Conservation (phyloP, 2,329 filamentous ascomycete genomes). For the Biscogniauxia mediterranea region DNA sequence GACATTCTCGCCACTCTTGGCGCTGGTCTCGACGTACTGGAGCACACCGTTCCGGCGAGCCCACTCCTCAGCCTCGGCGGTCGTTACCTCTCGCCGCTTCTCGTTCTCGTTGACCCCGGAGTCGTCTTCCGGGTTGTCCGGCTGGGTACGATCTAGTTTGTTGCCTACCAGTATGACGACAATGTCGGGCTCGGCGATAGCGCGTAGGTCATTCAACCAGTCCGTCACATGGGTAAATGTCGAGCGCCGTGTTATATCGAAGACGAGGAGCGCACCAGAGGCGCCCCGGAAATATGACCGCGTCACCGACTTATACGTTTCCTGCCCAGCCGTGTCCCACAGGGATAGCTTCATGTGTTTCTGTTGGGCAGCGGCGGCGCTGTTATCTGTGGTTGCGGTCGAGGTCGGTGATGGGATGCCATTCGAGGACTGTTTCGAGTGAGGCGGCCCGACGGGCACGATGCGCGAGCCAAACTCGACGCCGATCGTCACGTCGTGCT, state of each 20-base stretch:
- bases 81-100: constrained; percentile 76
- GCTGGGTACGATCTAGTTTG: constrained; percentile 76
- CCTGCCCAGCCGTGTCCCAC: constrained; percentile 96
- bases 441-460: constrained; percentile 83
- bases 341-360: constrained; percentile 90
- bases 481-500: constrained; percentile 96
- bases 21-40: constrained; percentile 93
- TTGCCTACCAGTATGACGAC: constrained; percentile 94
- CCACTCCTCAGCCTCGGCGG: constrained; percentile 86
- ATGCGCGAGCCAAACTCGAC: constrained; percentile 95
- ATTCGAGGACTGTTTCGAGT: constrained; percentile 51
- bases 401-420: constrained; percentile 19
- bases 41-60: constrained; percentile 80
- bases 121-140: constrained; percentile 27
- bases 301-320: constrained; percentile 96
- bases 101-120: constrained; percentile 39
- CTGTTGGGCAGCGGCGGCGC: constrained; percentile 36
- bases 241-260: constrained; percentile 82
- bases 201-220: constrained; percentile 90
- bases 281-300: constrained; percentile 87
- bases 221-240: constrained; percentile 88
- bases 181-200: constrained; percentile 94
- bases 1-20: constrained; percentile 92
- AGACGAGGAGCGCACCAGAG: constrained; percentile 75
- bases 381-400: constrained; percentile 1